These are phyloP conservation scores for Penicillium malachiteum DNA, from an alignment of 495 filamentous ascomycete species.

Conservation along the genomic window DNA sequence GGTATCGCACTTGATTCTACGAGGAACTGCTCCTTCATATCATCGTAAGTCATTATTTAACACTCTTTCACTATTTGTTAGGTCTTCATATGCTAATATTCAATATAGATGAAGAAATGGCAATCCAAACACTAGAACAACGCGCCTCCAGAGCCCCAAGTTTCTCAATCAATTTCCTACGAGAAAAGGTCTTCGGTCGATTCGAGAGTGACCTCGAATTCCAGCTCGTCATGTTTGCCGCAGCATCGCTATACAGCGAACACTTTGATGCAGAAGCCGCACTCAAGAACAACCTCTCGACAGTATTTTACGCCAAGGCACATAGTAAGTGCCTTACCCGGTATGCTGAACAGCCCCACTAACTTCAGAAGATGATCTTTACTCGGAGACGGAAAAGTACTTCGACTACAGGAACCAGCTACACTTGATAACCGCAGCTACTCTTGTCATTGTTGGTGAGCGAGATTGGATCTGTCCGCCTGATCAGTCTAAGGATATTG, in stretches of 20 bases:
- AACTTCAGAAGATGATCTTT: slow-evolving; percentile 4
- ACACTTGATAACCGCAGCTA: slow-evolving; percentile 7
- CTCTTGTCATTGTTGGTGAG: slow-evolving; percentile 11
- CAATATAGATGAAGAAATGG: not conserved
- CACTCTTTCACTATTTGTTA: no score
- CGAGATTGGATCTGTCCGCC: slow-evolving; percentile 2
- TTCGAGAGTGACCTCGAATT: slow-evolving; percentile 16
- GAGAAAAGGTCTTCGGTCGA: slow-evolving; percentile 12
- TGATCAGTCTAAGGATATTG: not conserved
- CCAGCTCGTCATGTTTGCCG: slow-evolving; percentile 10
- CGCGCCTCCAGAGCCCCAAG: slow-evolving; percentile 4
- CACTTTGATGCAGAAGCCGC: not conserved
- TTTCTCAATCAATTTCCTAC: slow-evolving; percentile 8
- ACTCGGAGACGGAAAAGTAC: slow-evolving; percentile 7
- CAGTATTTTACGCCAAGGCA: slow-evolving; percentile 2
- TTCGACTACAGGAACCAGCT: slow-evolving; percentile 13
- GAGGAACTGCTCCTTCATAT: slow-evolving; percentile 9
- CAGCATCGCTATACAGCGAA: not conserved
- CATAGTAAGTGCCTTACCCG: not conserved
- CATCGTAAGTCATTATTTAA: slow-evolving; percentile 4
- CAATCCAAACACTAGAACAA: slow-evolving; percentile 4
- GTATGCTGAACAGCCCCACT: not conserved
- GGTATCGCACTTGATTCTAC: slow-evolving; percentile 8
- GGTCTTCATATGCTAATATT: not conserved
- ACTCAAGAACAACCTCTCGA: not conserved